Evolutionary conservation across 2,329 filamentous ascomycete genomes (phyloP).

Genomic region (Sclerotinia nivalis): DNA sequence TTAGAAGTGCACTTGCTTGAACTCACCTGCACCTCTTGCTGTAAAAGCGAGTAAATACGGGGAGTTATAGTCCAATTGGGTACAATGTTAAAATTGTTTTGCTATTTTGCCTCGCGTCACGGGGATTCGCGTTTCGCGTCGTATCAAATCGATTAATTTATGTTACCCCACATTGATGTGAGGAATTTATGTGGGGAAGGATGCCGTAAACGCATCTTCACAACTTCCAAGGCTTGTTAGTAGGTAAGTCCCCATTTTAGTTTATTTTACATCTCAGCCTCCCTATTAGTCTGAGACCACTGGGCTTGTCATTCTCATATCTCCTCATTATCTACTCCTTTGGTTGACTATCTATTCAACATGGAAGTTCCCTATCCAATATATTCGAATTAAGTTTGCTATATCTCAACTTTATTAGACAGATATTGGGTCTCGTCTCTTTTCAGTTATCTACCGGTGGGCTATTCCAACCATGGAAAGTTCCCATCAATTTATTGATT

Average conservation of each 20-base stretch:
- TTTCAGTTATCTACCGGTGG: background rate
- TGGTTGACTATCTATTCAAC: background rate
- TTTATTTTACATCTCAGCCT: background rate
- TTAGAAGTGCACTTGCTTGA: slow-evolving; percentile 27
- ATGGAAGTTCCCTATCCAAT: background rate
- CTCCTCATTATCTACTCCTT: background rate
- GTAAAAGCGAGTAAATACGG: background rate
- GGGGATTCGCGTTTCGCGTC: slow-evolving; percentile 12
- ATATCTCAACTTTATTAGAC: background rate
- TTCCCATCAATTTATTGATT: background rate
- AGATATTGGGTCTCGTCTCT: background rate
- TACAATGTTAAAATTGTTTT: slow-evolving; percentile 13
- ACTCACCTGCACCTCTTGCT: slow-evolving; percentile 9
- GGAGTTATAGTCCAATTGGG: background rate
- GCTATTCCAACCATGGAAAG: background rate
- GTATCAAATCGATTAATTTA: slow-evolving; percentile 13
- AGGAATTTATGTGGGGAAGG: slow-evolving; percentile 7
- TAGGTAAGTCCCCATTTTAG: too few relatives aligned
- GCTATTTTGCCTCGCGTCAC: slow-evolving; percentile 13
- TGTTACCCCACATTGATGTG: slow-evolving; percentile 1
- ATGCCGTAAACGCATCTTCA: background rate
- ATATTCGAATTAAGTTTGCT: background rate
- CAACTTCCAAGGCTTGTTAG: background rate
- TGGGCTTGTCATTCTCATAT: background rate
- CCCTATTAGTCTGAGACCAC: background rate